These are phyloP conservation scores for Aspergillus caelatus DNA, from an alignment of 2,329 filamentous ascomycete genomes.

Conservation along the genomic window DNA sequence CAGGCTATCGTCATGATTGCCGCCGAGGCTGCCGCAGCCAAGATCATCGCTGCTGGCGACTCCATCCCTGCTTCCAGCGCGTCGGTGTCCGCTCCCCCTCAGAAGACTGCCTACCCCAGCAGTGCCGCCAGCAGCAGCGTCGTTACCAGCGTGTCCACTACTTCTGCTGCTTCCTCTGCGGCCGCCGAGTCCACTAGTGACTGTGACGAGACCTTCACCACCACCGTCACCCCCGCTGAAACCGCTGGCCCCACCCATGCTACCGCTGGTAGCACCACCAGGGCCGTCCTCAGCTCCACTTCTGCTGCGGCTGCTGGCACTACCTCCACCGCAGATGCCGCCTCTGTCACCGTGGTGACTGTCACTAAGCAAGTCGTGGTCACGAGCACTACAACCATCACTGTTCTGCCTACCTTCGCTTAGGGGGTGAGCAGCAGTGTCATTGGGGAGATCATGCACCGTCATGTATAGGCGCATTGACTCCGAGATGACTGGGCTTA, in stretches of 20 bases:
- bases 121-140: neutral
- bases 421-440: neutral
- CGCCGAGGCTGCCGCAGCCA: constrained; percentile 61
- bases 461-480: neutral
- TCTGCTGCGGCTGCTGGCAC: constrained; percentile 2
- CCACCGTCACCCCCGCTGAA: neutral
- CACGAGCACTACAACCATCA: constrained; percentile 13
- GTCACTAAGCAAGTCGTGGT: constrained; percentile 11
- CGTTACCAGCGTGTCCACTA: neutral
- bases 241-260: neutral
- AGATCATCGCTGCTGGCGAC: constrained; percentile 47
- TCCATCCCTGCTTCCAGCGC: constrained; percentile 1
- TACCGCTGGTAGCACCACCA: neutral
- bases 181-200: neutral
- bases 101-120: constrained; percentile 2
- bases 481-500: neutral
- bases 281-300: neutral
- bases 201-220: neutral
- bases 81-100: constrained; percentile 1
- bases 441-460: neutral
- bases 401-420: constrained; percentile 11
- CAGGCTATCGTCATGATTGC: constrained; percentile 65
- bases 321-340: constrained; percentile 1
- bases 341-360: constrained; percentile 4
- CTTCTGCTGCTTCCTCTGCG: neutral